Evolutionary conservation across 2,329 filamentous ascomycete species (phyloP).

Genomic region (Fusarium ambrosium): DNA sequence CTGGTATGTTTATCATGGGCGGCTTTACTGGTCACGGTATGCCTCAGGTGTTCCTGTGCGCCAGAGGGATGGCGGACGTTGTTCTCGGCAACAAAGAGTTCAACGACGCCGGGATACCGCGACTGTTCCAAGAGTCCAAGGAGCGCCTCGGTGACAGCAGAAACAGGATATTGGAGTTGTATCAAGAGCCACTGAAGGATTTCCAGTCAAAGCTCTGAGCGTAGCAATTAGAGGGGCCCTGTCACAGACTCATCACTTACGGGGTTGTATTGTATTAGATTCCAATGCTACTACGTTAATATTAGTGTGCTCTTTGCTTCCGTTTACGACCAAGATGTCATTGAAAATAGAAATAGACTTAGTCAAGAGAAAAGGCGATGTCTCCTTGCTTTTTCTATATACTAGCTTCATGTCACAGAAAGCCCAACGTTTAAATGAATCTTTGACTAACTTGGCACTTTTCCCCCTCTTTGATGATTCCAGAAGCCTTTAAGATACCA

Average conservation of each 20-base stretch:
- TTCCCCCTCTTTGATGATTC: not conserved
- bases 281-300: too few species aligned
- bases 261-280: too few species aligned
- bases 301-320: too few species aligned
- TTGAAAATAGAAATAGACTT: too few species aligned
- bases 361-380: not conserved
- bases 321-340: too few species aligned
- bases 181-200: not conserved
- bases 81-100: not conserved
- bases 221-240: not conserved
- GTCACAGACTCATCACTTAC: too few species aligned
- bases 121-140: not conserved
- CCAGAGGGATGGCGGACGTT: not conserved
- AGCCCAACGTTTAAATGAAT: not conserved
- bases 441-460: not conserved
- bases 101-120: not conserved
- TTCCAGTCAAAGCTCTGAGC: not conserved
- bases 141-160: not conserved
- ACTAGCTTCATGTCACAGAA: not conserved
- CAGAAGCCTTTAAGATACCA: not conserved
- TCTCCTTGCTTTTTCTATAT: not conserved
- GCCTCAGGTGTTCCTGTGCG: slow-evolving; percentile 58
- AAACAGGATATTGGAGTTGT: not conserved
- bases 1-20: slow-evolving; percentile 58
- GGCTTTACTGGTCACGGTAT: slow-evolving; percentile 67